phyloP scores from a whole-genome alignment of 257 asterid genomes.

The Voacanga thouarsii region DNA sequence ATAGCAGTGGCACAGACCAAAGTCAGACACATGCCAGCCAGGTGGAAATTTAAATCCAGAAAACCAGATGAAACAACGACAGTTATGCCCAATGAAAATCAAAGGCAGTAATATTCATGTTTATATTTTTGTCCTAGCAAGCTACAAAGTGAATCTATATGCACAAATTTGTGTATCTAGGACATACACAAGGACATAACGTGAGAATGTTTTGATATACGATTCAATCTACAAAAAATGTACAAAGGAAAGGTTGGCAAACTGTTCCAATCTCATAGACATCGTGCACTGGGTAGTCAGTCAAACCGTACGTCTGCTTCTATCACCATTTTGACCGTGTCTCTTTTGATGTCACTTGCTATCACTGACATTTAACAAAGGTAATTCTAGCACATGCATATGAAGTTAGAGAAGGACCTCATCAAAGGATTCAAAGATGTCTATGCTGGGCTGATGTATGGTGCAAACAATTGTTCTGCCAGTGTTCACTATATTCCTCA shows the following conservation, averaged over 20 bases:
- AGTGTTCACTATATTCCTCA: slow-evolving; percentile 88
- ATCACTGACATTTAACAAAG: neutral
- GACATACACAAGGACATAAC: neutral
- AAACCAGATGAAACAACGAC: neutral
- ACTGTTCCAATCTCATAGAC: too few relatives aligned
- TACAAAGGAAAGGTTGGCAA: neutral
- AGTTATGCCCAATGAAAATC: neutral
- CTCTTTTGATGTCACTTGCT: neutral
- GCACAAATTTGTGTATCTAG: neutral
- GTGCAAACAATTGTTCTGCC: slow-evolving; percentile 97
- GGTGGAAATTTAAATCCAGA: neutral
- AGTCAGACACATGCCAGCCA: neutral
- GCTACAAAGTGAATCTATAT: neutral
- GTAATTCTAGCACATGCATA: neutral
- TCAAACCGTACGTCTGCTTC: neutral
- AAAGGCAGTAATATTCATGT: neutral
- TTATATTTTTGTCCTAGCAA: neutral
- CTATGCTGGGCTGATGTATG: slow-evolving; percentile 96
- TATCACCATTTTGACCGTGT: too few relatives aligned
- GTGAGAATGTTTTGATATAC: neutral
- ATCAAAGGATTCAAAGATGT: slow-evolving; percentile 93
- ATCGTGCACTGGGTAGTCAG: neutral
- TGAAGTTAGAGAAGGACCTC: slow-evolving; percentile 52
- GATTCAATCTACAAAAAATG: neutral
- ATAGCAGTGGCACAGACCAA: neutral